phyloP scores from a whole-genome alignment of 805 yeast genomes.

The Candida krabiensis region DNA sequence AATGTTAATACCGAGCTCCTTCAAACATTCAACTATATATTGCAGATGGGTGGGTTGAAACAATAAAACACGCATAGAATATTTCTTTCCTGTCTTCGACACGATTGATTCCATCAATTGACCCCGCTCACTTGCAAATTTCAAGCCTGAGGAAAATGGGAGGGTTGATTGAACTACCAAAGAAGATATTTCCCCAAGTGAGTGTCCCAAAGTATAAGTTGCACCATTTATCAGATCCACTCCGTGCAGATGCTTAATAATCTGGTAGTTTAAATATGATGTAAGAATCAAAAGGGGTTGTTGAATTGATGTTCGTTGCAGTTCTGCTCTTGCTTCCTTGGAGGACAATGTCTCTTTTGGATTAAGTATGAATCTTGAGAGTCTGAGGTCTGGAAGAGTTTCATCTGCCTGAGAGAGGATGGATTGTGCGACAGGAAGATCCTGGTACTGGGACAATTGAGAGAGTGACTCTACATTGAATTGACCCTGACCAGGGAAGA shows the following conservation, averaged over 20 bases:
- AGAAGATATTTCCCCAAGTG: conserved; percentile 35
- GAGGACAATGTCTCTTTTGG: conserved; percentile 8
- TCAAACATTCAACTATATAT: conserved; percentile 15
- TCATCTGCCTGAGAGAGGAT: conserved; percentile 21
- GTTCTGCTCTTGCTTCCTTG: not conserved
- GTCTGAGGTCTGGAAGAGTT: conserved; percentile 18
- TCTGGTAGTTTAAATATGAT: conserved; percentile 23
- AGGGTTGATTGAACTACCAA: conserved; percentile 30
- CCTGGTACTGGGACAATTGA: conserved; percentile 8
- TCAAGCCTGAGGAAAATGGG: conserved; percentile 25
- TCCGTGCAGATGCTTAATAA: conserved; percentile 18
- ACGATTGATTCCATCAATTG: conserved; percentile 31
- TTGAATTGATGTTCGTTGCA: conserved; percentile 31
- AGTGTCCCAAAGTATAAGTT: conserved; percentile 34
- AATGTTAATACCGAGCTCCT: conserved; percentile 20
- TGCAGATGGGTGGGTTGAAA: conserved; percentile 26
- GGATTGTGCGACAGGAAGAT: conserved; percentile 9
- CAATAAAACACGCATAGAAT: conserved; percentile 35
- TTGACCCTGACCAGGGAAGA: conserved; percentile 36
- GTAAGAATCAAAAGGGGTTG: conserved; percentile 33
- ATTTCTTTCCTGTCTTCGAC: conserved; percentile 27
- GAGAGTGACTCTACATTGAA: conserved; percentile 16
- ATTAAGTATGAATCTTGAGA: conserved; percentile 18
- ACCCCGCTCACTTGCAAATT: conserved; percentile 30
- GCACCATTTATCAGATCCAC: conserved; percentile 20